phyloP scores from a whole-genome alignment of 2,329 filamentous ascomycete species.

The Huntiella bhutanensis region DNA sequence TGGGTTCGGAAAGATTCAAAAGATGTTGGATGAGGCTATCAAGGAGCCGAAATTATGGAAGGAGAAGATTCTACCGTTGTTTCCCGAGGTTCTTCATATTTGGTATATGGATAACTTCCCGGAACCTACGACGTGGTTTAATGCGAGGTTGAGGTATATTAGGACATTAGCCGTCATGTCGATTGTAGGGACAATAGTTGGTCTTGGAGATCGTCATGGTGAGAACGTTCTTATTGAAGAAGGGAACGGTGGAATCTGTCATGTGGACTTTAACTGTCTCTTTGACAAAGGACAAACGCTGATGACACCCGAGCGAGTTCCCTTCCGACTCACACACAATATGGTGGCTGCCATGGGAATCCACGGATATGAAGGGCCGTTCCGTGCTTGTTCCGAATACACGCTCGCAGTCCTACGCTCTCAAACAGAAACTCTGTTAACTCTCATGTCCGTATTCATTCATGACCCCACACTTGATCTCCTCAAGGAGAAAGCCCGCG shows the following conservation, averaged over 20 bases:
- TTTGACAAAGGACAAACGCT: conserved; percentile 97
- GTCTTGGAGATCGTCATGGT: conserved; percentile 82
- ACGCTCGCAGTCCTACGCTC: conserved; percentile 69
- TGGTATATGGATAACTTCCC: conserved; percentile 97
- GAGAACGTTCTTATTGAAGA: conserved; percentile 95
- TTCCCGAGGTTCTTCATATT: conserved; percentile 68
- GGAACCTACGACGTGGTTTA: conserved; percentile 81
- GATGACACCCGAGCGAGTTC: conserved; percentile 81
- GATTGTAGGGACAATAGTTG: conserved; percentile 94
- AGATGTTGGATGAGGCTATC: conserved; percentile 22
- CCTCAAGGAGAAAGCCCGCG: conserved; percentile 48
- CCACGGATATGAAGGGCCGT: conserved; percentile 84
- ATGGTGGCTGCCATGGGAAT: conserved; percentile 97
- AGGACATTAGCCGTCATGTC: conserved; percentile 95
- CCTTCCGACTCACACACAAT: conserved; percentile 93
- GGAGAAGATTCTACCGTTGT: conserved; percentile 41
- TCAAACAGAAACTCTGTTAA: conserved; percentile 93
- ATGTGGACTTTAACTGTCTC: conserved; percentile 98
- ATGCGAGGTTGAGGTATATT: conserved; percentile 72
- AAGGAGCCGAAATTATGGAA: conserved; percentile 54
- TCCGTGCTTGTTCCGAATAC: conserved; percentile 75
- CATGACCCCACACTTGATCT: conserved; percentile 94
- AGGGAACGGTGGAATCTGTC: conserved; percentile 79
- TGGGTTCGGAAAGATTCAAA: conserved; percentile 50
- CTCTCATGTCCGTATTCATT: conserved; percentile 88